Evolutionary conservation across 306 rosid genomes (phyloP).

Genomic region (Trifolium repens): DNA sequence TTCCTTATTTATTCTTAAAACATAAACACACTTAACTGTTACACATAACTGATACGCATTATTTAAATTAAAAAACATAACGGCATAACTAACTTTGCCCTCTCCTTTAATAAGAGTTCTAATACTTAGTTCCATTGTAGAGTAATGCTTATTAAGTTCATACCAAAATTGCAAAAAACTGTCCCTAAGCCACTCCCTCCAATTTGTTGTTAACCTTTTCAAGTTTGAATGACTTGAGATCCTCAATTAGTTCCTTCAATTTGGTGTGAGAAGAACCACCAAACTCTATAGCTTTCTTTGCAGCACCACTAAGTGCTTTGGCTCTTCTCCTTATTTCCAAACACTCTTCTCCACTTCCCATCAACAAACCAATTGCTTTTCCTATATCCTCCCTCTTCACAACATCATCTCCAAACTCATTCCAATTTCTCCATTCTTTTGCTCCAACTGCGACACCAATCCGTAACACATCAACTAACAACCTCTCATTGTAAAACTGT

Average conservation of each 20-base stretch:
- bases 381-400: not conserved
- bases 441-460: not conserved
- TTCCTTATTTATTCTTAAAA: too few relatives aligned
- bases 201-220: not conserved
- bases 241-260: not conserved
- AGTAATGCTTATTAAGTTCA: not conserved
- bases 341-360: not conserved
- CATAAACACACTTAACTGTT: not conserved
- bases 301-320: not conserved
- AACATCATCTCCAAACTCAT: not conserved
- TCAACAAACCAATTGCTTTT: not conserved
- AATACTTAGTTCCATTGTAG: not conserved
- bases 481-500: not conserved
- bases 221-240: not conserved
- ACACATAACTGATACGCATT: not conserved
- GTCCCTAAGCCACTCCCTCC: not conserved
- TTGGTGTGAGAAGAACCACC: not conserved
- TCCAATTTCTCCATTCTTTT: not conserved
- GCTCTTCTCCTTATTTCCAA: not conserved
- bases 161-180: not conserved
- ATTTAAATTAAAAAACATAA: not conserved
- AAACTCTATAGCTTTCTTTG: not conserved
- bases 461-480: not conserved
- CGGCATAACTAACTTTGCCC: not conserved
- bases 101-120: not conserved